Conservation (phyloP, 148 eudicot species). For the Heliamphora exappendiculata region DNA sequence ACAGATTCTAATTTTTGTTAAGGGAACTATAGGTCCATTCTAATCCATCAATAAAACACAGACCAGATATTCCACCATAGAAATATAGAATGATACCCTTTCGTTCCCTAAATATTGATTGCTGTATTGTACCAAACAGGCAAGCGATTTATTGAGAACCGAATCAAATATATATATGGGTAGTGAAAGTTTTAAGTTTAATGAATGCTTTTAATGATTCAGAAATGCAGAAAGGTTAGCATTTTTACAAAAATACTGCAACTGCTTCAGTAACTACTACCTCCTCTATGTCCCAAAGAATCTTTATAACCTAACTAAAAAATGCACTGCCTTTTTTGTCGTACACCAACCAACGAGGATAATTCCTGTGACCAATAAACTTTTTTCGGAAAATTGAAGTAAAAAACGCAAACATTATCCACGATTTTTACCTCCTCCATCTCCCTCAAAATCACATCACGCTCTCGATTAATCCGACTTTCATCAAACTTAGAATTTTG, state of each 20-base stretch:
- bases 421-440: slow-evolving; percentile 67
- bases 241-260: too few species aligned
- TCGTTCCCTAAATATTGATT: too few species aligned
- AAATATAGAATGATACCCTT: too few species aligned
- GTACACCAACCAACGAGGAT: background rate
- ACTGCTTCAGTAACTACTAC: background rate
- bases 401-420: background rate
- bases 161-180: too few species aligned
- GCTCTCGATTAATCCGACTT: slow-evolving; percentile 46
- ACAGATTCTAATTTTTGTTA: too few species aligned
- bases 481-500: slow-evolving; percentile 86
- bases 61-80: too few species aligned
- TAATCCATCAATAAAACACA: too few species aligned
- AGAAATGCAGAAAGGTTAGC: background rate
- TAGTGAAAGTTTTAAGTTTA: too few species aligned
- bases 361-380: background rate
- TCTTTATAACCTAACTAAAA: background rate
- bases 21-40: too few species aligned
- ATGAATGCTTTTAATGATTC: background rate
- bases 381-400: background rate
- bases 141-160: too few species aligned
- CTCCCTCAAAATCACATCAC: slow-evolving; percentile 85
- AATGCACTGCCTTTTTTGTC: background rate
- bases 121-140: too few species aligned
- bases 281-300: background rate